phyloP scores from a whole-genome alignment of 805 yeast species.

The Candida nanaspora region DNA sequence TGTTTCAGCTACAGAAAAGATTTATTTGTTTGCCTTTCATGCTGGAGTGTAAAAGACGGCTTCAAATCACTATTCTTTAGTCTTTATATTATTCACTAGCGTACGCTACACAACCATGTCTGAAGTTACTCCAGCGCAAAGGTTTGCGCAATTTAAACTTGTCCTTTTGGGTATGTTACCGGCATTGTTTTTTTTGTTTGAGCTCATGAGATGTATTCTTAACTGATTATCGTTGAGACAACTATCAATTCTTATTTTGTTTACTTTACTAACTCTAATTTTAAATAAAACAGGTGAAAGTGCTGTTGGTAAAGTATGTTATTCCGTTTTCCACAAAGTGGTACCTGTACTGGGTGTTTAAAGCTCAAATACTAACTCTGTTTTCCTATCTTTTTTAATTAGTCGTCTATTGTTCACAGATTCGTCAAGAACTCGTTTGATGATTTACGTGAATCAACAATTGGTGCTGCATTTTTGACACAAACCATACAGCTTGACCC shows the following conservation, averaged over 20 bases:
- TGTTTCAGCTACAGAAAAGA: too few relatives aligned
- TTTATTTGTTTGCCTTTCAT: too few relatives aligned
- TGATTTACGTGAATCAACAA: constrained; percentile 69
- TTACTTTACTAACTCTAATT: neutral
- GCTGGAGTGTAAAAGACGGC: too few relatives aligned
- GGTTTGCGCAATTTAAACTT: constrained; percentile 50
- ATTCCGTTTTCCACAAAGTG: neutral
- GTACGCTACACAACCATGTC: too few relatives aligned
- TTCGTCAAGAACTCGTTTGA: constrained; percentile 70
- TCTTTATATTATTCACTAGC: too few relatives aligned
- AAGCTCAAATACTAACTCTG: too few relatives aligned
- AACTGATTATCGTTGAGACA: too few relatives aligned
- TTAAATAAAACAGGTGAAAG: constrained; percentile 44
- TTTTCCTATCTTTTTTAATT: constrained; percentile 2
- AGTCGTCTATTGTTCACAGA: constrained; percentile 56
- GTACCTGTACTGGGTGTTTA: too few relatives aligned
- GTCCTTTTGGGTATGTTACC: constrained; percentile 37
- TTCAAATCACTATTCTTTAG: too few relatives aligned
- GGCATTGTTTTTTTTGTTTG: too few relatives aligned
- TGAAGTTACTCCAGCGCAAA: constrained; percentile 4
- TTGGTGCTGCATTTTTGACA: constrained; percentile 79
- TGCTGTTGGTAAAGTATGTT: constrained; percentile 50
- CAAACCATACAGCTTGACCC: constrained; percentile 55
- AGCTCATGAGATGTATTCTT: too few relatives aligned
- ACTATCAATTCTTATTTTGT: too few relatives aligned